A percentile compares a stretch with the other conserved stretches of the same genome.
Conservation (phyloP, 805 yeast species). For the Nakazawaea siamensis region DNA sequence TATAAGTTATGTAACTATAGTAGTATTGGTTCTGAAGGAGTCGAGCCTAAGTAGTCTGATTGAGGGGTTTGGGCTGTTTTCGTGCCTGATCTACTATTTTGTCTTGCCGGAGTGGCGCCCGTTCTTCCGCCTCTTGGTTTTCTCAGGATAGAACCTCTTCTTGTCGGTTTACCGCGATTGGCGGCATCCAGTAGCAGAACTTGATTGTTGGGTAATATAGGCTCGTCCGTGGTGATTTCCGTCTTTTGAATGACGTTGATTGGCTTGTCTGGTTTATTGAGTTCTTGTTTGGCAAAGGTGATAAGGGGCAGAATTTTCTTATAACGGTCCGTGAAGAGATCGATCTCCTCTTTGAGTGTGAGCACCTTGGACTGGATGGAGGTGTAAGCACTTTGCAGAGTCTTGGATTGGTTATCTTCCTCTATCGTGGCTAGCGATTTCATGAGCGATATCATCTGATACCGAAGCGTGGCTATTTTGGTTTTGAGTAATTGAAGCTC, state of each 20-base stretch:
- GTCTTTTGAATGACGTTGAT: constrained; percentile 21
- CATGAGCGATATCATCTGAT: constrained; percentile 29
- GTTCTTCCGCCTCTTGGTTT: constrained; percentile 5
- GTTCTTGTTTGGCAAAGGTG: constrained; percentile 38
- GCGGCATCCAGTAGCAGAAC: background rate
- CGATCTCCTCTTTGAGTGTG: constrained; percentile 28
- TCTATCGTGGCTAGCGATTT: constrained; percentile 32
- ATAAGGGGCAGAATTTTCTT: constrained; percentile 40
- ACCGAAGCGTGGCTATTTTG: constrained; percentile 24
- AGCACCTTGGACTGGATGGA: constrained; percentile 28
- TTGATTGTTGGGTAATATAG: constrained; percentile 6
- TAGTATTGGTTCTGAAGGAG: constrained; percentile 7
- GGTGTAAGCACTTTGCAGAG: constrained; percentile 31
- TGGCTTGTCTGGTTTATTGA: constrained; percentile 42
- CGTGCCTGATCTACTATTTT: constrained; percentile 2
- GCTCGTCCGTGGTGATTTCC: constrained; percentile 17
- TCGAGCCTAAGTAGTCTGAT: constrained; percentile 5
- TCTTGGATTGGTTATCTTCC: constrained; percentile 30
- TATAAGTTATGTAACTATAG: constrained; percentile 1
- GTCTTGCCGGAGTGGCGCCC: constrained; percentile 2
- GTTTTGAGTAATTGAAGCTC: constrained; percentile 27
- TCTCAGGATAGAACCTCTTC: constrained; percentile 5
- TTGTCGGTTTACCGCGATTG: background rate
- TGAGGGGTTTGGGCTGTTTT: constrained; percentile 3
- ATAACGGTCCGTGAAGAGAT: constrained; percentile 34